Conservation (phyloP, 2,329 filamentous ascomycete genomes). For the Chaetomium olivaceum region DNA sequence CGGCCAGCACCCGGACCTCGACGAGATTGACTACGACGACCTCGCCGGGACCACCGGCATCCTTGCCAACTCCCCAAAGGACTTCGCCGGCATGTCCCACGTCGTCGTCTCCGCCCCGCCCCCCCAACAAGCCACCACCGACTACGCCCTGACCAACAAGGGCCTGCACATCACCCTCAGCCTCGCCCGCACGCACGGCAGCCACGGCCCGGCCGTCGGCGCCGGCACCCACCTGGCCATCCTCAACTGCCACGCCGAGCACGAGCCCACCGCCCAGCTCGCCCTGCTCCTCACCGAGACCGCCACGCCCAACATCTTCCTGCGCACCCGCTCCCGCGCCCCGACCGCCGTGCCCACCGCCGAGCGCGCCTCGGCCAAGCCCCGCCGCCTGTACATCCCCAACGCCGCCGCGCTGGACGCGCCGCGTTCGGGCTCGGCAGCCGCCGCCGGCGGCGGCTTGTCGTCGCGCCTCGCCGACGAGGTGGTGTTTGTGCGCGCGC, state of each 20-base stretch:
- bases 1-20: constrained; percentile 2
- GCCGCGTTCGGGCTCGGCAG: not conserved
- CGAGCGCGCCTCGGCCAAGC: constrained; percentile 14
- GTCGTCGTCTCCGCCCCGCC: constrained; percentile 18
- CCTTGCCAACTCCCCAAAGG: constrained; percentile 27
- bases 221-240: constrained; percentile 22
- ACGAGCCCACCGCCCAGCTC: constrained; percentile 22
- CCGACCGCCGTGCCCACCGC: constrained; percentile 14
- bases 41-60: constrained; percentile 22
- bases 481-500: constrained; percentile 25
- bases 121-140: constrained; percentile 1
- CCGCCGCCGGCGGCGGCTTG: not conserved
- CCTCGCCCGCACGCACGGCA: constrained; percentile 1
- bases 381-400: constrained; percentile 24
- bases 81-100: constrained; percentile 27
- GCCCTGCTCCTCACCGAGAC: constrained; percentile 28
- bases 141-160: constrained; percentile 31
- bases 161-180: constrained; percentile 28
- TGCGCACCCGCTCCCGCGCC: constrained; percentile 23
- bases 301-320: constrained; percentile 23
- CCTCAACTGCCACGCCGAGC: constrained; percentile 25
- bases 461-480: constrained; percentile 14
- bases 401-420: constrained; percentile 2
- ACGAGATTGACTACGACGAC: constrained; percentile 26
- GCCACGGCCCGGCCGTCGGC: not conserved